Evolutionary conservation across 2,329 filamentous ascomycete genomes (phyloP).

Genomic region (Colletotrichum sp.): DNA sequence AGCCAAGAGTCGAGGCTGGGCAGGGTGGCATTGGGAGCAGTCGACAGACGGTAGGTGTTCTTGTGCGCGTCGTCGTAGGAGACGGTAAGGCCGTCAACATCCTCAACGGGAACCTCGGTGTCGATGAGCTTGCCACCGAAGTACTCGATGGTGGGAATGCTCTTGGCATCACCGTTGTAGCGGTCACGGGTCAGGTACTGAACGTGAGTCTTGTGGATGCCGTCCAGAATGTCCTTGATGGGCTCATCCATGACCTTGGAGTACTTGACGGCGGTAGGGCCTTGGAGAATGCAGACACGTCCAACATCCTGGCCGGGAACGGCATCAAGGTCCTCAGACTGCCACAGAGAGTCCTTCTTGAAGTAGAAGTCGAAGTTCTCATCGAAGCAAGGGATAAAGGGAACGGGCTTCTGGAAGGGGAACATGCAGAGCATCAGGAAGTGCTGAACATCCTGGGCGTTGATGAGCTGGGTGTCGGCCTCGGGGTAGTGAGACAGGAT

Average conservation of each 20-base stretch:
- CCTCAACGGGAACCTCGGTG: slow-evolving; percentile 67
- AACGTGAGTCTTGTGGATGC: slow-evolving; percentile 89
- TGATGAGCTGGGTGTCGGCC: slow-evolving; percentile 89
- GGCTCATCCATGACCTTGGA: slow-evolving; percentile 91
- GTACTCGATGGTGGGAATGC: slow-evolving; percentile 89
- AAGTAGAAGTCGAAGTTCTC: slow-evolving; percentile 99
- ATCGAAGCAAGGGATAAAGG: slow-evolving; percentile 93
- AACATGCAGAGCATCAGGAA: slow-evolving; percentile 93
- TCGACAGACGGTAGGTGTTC: slow-evolving; percentile 83
- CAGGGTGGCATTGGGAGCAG: slow-evolving; percentile 73
- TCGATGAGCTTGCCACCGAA: slow-evolving; percentile 89
- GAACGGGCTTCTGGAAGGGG: slow-evolving; percentile 92
- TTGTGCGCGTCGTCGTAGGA: slow-evolving; percentile 81
- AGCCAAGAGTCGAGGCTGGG: slow-evolving; percentile 87
- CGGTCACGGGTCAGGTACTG: slow-evolving; percentile 77
- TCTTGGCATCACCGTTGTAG: slow-evolving; percentile 74
- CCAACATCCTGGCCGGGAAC: slow-evolving; percentile 96
- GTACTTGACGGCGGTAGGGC: slow-evolving; percentile 89
- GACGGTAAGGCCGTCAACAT: slow-evolving; percentile 86
- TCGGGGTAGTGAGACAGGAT: slow-evolving; percentile 86
- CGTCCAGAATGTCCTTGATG: slow-evolving; percentile 91
- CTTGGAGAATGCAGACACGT: slow-evolving; percentile 94
- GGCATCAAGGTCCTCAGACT: slow-evolving; percentile 95
- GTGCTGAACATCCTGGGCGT: slow-evolving; percentile 96
- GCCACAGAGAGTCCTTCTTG: slow-evolving; percentile 99